Evolutionary conservation across 108 stramenopile species (phyloP), one percentile per base, ranked within the genome.

Genomic region (Chaetoceros muelleri): DNA sequence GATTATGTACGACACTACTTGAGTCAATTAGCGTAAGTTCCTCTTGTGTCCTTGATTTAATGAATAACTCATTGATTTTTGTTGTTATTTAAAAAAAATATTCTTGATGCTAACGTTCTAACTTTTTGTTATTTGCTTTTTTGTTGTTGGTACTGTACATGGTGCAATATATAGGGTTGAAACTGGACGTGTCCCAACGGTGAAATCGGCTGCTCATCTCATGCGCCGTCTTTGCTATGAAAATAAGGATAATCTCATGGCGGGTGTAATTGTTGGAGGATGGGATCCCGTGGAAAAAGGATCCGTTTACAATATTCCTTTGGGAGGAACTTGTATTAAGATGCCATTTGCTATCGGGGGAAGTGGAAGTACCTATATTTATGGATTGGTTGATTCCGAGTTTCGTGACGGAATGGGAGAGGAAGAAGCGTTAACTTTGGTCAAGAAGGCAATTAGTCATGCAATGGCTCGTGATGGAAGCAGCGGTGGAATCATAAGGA

Each of bases 381-480:
- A 94, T 64, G 89, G 90, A 28, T 64, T 89, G 40, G 69, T 92
- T 45, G 98, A 99, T 70, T 69, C 92, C 20, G 61, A 75, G 48
- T 97, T 72, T 71, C 72, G 66, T 52, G 70, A 72, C 31, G 66
- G 68, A 46, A 96, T 99, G 98, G 76, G 76, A n/a, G 72, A 81
- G 45, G 80, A 96, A 24, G 95, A 96, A 76, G 87, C 84, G 13
- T 62, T 76, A 23, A 54, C 77, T 19, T 67, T 95, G 56, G 90
- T 87, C 45, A 88, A 81, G 62, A 88, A 84, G 69, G 85, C 90
- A 28, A 70, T 97, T 52, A 55, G 80, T 27, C 98, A 96, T 79
- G 98, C 98, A 45, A 99, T 99, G 98, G 87, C 95, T 3, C 72
- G 98, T 24, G 98, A 99, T 73, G 98, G 96, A 26, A 83, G 82